Conservation (phyloP, 495 filamentous ascomycete species). For the Penicillium maclennaniae region DNA sequence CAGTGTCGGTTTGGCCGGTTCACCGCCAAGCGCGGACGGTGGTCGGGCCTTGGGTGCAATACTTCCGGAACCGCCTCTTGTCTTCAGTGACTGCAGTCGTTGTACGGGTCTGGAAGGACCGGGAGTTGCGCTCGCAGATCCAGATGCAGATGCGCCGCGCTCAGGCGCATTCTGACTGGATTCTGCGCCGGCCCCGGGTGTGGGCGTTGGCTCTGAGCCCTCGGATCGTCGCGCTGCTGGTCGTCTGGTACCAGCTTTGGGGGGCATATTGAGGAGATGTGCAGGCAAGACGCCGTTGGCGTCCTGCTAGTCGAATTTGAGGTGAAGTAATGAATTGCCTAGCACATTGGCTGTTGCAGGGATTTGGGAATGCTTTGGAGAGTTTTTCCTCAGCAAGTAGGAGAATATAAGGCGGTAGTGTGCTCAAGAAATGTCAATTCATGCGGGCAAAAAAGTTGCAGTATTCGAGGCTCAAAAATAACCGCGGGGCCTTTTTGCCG, state of each 20-base stretch:
- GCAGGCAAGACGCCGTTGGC: constrained; percentile 18
- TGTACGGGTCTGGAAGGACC: constrained; percentile 34
- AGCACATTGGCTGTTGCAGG: constrained; percentile 3
- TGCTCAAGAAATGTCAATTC: neutral
- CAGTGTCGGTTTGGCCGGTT: constrained; percentile 36
- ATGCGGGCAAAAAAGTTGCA: constrained; percentile 21
- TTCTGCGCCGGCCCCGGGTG: constrained; percentile 11
- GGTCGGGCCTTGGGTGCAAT: constrained; percentile 28
- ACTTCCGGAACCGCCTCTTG: constrained; percentile 36
- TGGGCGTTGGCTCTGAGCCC: constrained; percentile 10
- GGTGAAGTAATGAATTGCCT: neutral
- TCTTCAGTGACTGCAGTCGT: constrained; percentile 44
- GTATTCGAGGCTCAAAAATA: constrained; percentile 24
- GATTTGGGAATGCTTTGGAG: neutral
- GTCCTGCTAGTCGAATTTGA: constrained; percentile 12
- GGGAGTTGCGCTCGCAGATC: constrained; percentile 9
- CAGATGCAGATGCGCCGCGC: constrained; percentile 1
- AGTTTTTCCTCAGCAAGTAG: neutral
- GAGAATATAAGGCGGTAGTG: neutral
- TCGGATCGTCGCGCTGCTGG: constrained; percentile 23
- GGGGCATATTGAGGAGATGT: constrained; percentile 36
- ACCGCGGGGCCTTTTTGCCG: constrained; percentile 21
- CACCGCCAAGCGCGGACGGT: constrained; percentile 21
- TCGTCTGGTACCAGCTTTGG: constrained; percentile 37
- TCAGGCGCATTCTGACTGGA: constrained; percentile 12